Base-by-base conservation (phyloP, 441 rosid genomes). In the Populus hybrid region DNA sequence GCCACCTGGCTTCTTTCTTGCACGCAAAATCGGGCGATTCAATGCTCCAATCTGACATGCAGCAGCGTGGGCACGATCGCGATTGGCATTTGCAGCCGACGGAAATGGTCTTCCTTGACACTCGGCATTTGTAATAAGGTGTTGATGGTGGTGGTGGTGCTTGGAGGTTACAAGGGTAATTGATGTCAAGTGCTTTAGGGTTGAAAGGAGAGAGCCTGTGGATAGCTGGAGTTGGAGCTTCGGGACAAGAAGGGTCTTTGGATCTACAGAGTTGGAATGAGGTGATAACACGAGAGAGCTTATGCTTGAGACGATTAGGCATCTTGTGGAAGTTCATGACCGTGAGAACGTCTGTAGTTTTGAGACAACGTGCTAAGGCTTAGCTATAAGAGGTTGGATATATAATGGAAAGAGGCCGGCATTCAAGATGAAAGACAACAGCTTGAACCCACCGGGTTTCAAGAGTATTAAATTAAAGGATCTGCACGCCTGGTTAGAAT, bases 81-180 rank as follows among this genome's bases (percentile, higher is more conserved):
- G 77, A 33, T 4, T 73, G 72, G 21, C 78, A 73, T 24, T 75
- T 31, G 28, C 76, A 67, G 20, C 74, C 20, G 2, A 50, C 69
- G 9, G 78, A 76, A 2, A 73, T 31, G 10, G 73, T 64, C 67
- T 71, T 77, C 11, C 80, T 64, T 2, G 77, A 78, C 23, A 71
- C 42, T 45, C 16, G 80, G 59, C 33, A 72, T 24, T 24, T 68
- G 73, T 10, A 11, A 20, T 12, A 56, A 26, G 90, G 88, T 9
- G 87, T 85, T n/a, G 88, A 68, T 7, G 84, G 88, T 0, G 87
- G 90, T 18, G 88, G 90, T 18, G 88, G 84, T 4, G 74, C 78
- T 0, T 82, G 87, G 36, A 82, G 69, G 56, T 81, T 68, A 53
- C 56, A 76, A 2, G 83, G 89, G 40, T 64, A 84, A 65, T 63